Conservation (phyloP, 2,329 filamentous ascomycete genomes). For the Sporothrix pseudoabietina region DNA sequence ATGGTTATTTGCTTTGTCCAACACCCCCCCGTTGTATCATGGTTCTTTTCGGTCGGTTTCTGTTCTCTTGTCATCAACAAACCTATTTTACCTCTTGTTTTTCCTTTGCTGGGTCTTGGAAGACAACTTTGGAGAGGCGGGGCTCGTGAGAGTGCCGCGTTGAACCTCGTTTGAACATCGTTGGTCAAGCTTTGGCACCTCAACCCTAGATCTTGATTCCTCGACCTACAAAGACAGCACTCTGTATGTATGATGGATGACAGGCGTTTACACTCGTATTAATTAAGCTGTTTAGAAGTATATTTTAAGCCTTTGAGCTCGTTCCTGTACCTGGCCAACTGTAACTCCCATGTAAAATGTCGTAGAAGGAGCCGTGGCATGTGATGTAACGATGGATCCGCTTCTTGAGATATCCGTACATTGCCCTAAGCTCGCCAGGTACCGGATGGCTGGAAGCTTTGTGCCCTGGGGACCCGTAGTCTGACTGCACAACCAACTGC, state of each 20-base stretch:
- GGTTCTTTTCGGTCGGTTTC: conserved; percentile 23
- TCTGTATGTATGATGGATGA: conserved; percentile 37
- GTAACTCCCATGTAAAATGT: not conserved
- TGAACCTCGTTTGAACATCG: not conserved
- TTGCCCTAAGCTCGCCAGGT: not conserved
- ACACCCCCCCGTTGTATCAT: conserved; percentile 15
- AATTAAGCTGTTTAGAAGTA: conserved; percentile 27
- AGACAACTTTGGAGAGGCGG: not conserved
- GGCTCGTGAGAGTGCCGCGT: too few species aligned
- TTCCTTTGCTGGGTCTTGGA: not conserved
- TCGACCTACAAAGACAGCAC: not conserved
- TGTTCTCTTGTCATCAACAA: conserved; percentile 19
- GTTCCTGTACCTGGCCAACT: not conserved
- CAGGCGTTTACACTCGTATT: conserved; percentile 34
- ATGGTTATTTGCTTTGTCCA: not conserved
- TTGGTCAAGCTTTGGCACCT: not conserved
- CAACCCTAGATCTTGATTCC: not conserved
- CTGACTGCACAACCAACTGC: not conserved
- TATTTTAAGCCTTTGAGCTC: not conserved
- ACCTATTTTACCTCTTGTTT: not conserved
- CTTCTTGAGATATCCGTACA: not conserved
- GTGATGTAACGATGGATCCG: conserved; percentile 10
- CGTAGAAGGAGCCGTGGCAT: not conserved
- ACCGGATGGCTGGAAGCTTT: not conserved
- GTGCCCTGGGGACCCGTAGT: not conserved